Percentiles rank a stretch among this genome's conserved stretches.
phyloP scores from a whole-genome alignment of 257 asterid genomes.

The Nicotiana knightiana region DNA sequence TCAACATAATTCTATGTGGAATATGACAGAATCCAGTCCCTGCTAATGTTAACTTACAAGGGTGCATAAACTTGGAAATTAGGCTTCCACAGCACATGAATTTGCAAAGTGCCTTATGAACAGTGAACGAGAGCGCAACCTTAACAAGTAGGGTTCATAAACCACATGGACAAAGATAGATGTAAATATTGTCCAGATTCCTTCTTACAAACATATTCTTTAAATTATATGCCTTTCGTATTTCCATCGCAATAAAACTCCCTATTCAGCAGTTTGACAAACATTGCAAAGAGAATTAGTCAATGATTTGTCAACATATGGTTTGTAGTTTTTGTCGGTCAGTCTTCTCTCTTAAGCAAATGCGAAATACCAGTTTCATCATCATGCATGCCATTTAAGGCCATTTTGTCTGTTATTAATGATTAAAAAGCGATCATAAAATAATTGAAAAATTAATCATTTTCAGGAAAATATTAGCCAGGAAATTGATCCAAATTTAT shows the following conservation, averaged over 20 bases:
- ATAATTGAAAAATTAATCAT: not conserved
- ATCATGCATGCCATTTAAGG: not conserved
- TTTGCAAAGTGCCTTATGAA: not conserved
- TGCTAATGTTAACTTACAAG: not conserved
- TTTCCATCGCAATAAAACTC: not conserved
- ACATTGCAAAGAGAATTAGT: not conserved
- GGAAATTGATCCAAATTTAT: not conserved
- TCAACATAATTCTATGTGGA: not conserved
- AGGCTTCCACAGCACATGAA: not conserved
- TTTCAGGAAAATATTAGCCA: not conserved
- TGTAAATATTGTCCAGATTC: not conserved
- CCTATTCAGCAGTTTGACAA: not conserved
- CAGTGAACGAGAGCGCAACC: not conserved
- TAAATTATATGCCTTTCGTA: not conserved
- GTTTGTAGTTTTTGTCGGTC: not conserved
- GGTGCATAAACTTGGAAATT: not conserved
- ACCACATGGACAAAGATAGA: slow-evolving; percentile 2
- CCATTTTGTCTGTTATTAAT: not conserved
- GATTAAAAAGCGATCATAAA: not conserved
- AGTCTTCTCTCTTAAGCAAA: not conserved
- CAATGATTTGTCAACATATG: not conserved
- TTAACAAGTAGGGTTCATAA: not conserved
- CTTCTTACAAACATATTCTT: not conserved
- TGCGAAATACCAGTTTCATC: not conserved
- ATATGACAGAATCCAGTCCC: not conserved